phyloP scores from a whole-genome alignment of 2,329 filamentous ascomycete species.

The Endoconidiophora polonica region DNA sequence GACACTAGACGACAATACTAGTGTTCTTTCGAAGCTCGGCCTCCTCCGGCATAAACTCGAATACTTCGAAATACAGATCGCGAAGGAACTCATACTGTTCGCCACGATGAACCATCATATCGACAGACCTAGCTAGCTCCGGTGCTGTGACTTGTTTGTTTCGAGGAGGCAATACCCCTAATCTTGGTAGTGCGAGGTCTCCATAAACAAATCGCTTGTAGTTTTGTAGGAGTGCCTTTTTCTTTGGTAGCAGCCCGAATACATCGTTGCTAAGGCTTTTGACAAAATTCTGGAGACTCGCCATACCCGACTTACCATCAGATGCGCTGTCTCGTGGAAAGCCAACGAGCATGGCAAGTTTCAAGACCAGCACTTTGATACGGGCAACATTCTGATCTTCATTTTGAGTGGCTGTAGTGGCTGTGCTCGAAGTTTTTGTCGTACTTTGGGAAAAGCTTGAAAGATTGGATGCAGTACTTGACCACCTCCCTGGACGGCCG shows the following conservation, averaged over 20 bases:
- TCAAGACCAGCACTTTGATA: slow-evolving; percentile 63
- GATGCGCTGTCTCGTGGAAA: slow-evolving; percentile 45
- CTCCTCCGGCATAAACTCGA: slow-evolving; percentile 70
- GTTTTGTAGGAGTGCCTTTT: slow-evolving; percentile 53
- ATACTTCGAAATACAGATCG: slow-evolving; percentile 71
- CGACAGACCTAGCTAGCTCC: slow-evolving; percentile 69
- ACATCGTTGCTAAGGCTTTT: slow-evolving; percentile 58
- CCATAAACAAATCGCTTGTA: slow-evolving; percentile 67
- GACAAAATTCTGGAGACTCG: slow-evolving; percentile 56
- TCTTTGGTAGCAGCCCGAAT: slow-evolving; percentile 58
- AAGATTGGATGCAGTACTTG: slow-evolving; percentile 61
- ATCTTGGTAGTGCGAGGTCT: slow-evolving; percentile 41
- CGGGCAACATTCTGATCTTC: slow-evolving; percentile 66
- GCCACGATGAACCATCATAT: slow-evolving; percentile 52
- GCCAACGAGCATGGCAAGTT: slow-evolving; percentile 72
- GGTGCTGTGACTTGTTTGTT: slow-evolving; percentile 46
- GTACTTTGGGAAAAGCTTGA: slow-evolving; percentile 64
- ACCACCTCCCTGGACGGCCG: slow-evolving; percentile 56
- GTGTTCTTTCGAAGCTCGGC: slow-evolving; percentile 49
- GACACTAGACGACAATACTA: slow-evolving; percentile 36
- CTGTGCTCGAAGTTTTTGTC: slow-evolving; percentile 50
- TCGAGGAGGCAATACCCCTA: slow-evolving; percentile 27
- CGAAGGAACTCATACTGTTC: slow-evolving; percentile 63
- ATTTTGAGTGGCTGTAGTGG: slow-evolving; percentile 47
- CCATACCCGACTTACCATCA: slow-evolving; percentile 27